phyloP scores from a whole-genome alignment of 148 eudicot genomes.

The Salicornia ramosissima region DNA sequence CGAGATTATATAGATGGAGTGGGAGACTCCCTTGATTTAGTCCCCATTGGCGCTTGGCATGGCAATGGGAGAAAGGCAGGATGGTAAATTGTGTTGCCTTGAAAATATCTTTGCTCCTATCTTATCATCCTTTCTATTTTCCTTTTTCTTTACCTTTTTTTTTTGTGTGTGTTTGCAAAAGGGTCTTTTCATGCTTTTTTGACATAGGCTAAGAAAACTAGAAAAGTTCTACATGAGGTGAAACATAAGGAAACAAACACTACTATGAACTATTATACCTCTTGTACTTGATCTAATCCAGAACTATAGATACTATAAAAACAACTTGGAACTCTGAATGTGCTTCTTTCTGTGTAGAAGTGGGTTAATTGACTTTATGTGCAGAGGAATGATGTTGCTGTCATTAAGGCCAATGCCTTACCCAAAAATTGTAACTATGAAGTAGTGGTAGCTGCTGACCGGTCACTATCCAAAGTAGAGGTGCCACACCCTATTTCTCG shows the following conservation, averaged over 20 bases:
- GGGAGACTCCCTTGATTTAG: conserved; percentile 86
- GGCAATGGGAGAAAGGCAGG: conserved; percentile 99
- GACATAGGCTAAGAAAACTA: too few species aligned
- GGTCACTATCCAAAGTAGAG: too few species aligned
- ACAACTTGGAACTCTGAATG: background rate
- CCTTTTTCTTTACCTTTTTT: background rate
- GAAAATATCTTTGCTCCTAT: background rate
- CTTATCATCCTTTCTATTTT: background rate
- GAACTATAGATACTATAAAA: background rate
- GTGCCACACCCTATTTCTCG: background rate
- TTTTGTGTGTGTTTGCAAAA: too few species aligned
- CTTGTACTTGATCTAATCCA: too few species aligned
- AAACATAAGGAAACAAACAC: background rate
- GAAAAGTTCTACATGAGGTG: background rate
- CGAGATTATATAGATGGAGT: conserved; percentile 91
- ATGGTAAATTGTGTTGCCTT: conserved; percentile 48
- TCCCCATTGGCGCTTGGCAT: conserved; percentile 98
- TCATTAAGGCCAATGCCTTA: background rate
- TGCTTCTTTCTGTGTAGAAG: background rate
- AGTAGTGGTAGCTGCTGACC: background rate
- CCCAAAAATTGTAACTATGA: background rate
- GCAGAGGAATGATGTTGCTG: background rate
- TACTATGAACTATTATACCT: too few species aligned
- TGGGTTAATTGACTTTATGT: background rate
- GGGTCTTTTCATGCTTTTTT: too few species aligned